Base-by-base conservation (phyloP, 1,284 basidiomycete genomes). In the Mycena sp. region DNA sequence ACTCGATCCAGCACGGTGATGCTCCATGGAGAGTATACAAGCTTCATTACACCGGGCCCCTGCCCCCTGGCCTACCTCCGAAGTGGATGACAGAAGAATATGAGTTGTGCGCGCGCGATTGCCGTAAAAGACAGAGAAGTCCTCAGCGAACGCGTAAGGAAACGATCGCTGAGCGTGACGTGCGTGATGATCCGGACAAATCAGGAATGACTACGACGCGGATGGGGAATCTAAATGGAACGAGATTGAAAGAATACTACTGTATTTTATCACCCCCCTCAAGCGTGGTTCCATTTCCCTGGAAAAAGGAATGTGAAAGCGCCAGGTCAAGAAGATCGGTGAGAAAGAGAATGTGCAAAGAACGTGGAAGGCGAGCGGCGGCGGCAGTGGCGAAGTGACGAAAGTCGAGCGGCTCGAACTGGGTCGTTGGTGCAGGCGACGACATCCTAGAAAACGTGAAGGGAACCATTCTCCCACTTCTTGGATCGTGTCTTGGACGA, bases 91-190 rank as follows among this genome's bases (percentile, higher is more conserved):
- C n/a, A n/a, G n/a, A n/a, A n/a, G n/a, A n/a, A n/a, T n/a, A n/a
- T n/a, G n/a, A n/a, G n/a, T n/a, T n/a, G n/a, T n/a, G n/a, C n/a
- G n/a, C n/a, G n/a, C n/a, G n/a, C n/a, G n/a, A n/a, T n/a, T n/a
- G n/a, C n/a, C n/a, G n/a, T n/a, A n/a, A n/a, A n/a, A n/a, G n/a
- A n/a, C n/a, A n/a, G n/a, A n/a, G n/a, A n/a, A n/a, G n/a, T n/a
- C 48, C 48, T 50, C 48, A 50, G 48, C 48, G 48, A 50, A 50
- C 48, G 32, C 48, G 48, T 50, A 37, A 35, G 30, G 19, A 37
- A 19, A 50, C 48, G 48, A 50, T 17, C 48, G 30, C 48, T 50
- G 48, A 50, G 48, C 9, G 48, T 50, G 19, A 50, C 30, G 21
- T 50, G 30, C 12, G 48, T 50, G 48, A 50, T 30, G n/a, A 17